Evolutionary conservation across 345 rosid genomes (phyloP), one percentile per base, ranked within the genome.

Genomic region (Stellera chamaejasme): DNA sequence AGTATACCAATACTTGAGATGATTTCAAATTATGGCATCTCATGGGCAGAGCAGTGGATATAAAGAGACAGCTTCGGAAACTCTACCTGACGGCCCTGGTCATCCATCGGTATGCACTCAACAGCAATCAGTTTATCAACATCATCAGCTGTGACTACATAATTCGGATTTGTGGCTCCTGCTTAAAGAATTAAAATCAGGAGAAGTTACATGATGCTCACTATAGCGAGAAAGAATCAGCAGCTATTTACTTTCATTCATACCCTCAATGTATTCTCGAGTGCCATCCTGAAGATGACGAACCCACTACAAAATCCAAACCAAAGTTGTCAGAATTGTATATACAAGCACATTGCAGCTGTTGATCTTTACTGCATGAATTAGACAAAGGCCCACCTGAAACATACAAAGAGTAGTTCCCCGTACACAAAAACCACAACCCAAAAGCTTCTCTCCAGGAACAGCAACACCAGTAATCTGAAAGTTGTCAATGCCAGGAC

Each of bases 31-130:
- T 8, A 32, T 32, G 39, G 39, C 39, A 32, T 32, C 39, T 5
- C 39, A 32, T 32, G 39, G 39, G 39, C 5, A 32, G 39, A 8
- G 5, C 5, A 32, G 28, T 55, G 7, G 26, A 46, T 14, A 62
- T 2, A 45, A 59, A 50, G 41, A 27, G 60, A 56, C n/a, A 51
- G 2, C 51, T 11, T 44, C 52, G 41, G 41, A 50, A 56, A 55
- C 32, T 59, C 27, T 64, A 93, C 99, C 96, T 93, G 99, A 63
- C 64, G 90, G 50, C 92, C 96, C 73, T 77, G 94, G 51, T 87
- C 97, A 80, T 93, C 96, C 99, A 93, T 93, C 11, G 99, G 99
- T 69, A 89, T 89, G 77, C 99, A 93, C 69, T 89, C 99, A 62
- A 93, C 99, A 65, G 96, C 94, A 76, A 93, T 89, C 67, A 87